phyloP scores from a whole-genome alignment of 1,284 basidiomycete species.

The Ustilago crameri region DNA sequence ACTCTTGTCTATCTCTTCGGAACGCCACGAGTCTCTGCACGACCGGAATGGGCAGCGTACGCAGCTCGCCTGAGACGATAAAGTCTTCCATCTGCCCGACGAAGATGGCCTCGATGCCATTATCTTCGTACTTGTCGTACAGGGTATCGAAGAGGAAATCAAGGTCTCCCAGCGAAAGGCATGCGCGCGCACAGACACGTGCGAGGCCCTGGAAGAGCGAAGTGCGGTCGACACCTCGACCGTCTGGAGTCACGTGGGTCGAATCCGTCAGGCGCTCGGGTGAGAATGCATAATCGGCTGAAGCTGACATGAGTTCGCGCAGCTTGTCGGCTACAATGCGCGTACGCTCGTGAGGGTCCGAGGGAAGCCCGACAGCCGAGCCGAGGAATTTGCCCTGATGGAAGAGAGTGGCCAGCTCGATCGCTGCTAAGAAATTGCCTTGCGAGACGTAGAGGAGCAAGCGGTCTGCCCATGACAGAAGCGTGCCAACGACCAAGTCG shows the following conservation, averaged over 20 bases:
- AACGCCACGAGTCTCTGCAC: slow-evolving; percentile 84
- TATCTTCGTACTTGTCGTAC: slow-evolving; percentile 86
- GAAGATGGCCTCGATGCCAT: slow-evolving; percentile 88
- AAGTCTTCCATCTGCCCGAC: slow-evolving; percentile 84
- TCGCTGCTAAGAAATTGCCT: slow-evolving; percentile 89
- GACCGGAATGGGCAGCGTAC: slow-evolving; percentile 80
- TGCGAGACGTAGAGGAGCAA: slow-evolving; percentile 84
- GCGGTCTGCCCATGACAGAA: slow-evolving; percentile 94
- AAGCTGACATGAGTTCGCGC: slow-evolving; percentile 85
- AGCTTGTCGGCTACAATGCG: slow-evolving; percentile 80
- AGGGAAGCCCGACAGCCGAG: slow-evolving; percentile 87
- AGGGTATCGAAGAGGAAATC: slow-evolving; percentile 88
- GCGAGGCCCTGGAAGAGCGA: slow-evolving; percentile 89
- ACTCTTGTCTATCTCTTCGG: slow-evolving; percentile 79
- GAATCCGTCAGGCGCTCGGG: slow-evolving; percentile 90
- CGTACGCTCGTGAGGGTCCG: slow-evolving; percentile 74
- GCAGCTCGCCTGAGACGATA: slow-evolving; percentile 80
- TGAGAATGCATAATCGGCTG: slow-evolving; percentile 88
- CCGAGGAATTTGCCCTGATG: slow-evolving; percentile 85
- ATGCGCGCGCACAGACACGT: slow-evolving; percentile 81
- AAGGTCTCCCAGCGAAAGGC: slow-evolving; percentile 80
- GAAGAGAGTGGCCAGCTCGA: slow-evolving; percentile 84
- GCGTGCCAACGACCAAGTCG: slow-evolving; percentile 82
- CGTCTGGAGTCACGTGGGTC: slow-evolving; percentile 83
- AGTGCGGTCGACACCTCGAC: slow-evolving; percentile 90